Conservation (phyloP, 1,139 yeast genomes). For the Wickerhamiella pararugosa region DNA sequence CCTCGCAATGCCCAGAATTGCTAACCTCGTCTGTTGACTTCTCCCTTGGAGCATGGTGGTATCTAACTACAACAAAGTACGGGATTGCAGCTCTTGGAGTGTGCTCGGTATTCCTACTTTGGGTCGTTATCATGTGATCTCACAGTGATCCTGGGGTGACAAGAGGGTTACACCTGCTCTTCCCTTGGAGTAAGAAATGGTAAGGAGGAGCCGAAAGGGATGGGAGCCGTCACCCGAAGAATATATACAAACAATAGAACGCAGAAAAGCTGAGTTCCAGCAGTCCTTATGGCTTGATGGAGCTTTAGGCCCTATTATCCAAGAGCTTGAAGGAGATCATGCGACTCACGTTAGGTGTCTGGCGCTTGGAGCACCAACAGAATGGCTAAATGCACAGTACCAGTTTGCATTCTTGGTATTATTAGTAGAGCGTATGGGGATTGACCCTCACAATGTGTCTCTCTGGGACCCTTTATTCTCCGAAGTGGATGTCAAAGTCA, state of each 20-base stretch:
- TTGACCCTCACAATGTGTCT: constrained; percentile 25
- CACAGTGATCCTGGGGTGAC: too few species aligned
- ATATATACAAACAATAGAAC: constrained; percentile 4
- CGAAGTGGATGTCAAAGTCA: constrained; percentile 28
- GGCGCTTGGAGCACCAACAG: constrained; percentile 56
- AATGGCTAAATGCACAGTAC: constrained; percentile 40
- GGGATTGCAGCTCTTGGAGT: too few species aligned
- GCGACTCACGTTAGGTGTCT: constrained; percentile 38
- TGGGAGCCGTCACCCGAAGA: neutral
- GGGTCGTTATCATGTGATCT: too few species aligned
- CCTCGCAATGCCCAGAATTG: neutral
- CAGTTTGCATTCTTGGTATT: constrained; percentile 45
- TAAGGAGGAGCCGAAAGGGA: too few species aligned
- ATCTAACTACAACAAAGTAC: too few species aligned
- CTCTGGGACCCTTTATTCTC: constrained; percentile 53
- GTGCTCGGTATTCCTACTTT: too few species aligned
- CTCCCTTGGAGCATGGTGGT: neutral
- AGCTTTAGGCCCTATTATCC: neutral
- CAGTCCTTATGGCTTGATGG: neutral
- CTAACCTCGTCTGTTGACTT: neutral
- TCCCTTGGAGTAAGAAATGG: too few species aligned
- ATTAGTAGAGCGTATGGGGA: constrained; percentile 22
- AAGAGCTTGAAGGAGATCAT: neutral
- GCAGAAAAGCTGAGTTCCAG: constrained; percentile 2
- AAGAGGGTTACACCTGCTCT: too few species aligned